phyloP scores from a whole-genome alignment of 163 green algal species.

The Scenedesmus sp. region DNA sequence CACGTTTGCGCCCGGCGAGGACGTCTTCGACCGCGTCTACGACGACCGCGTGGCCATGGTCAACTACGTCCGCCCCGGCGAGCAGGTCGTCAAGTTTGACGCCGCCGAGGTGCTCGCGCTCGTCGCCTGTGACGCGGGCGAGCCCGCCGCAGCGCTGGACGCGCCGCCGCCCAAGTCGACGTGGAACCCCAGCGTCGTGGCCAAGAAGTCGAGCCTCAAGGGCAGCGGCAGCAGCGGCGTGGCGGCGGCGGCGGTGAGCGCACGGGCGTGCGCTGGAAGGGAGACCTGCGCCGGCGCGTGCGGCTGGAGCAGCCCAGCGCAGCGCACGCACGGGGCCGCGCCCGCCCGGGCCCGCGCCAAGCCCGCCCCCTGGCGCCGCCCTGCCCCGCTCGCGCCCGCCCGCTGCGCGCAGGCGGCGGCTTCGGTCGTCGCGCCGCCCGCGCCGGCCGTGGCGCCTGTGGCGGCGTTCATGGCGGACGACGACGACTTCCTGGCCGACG shows the following conservation, averaged over 20 bases:
- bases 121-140: neutral
- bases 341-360: too few relatives aligned
- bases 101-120: neutral
- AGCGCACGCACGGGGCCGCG: too few relatives aligned
- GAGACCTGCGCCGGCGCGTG: neutral
- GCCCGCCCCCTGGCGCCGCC: too few relatives aligned
- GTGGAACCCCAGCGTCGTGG: neutral
- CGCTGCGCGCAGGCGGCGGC: too few relatives aligned
- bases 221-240: neutral
- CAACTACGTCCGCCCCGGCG: neutral
- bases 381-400: too few relatives aligned
- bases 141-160: neutral
- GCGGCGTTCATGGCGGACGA: too few relatives aligned
- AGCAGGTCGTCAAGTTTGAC: slow-evolving; percentile 13
- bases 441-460: too few relatives aligned
- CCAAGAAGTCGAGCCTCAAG: slow-evolving; percentile 1
- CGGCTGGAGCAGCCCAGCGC: neutral
- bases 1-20: neutral
- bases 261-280: neutral
- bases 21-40: slow-evolving; percentile 7
- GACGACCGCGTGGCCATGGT: neutral
- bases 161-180: too few relatives aligned
- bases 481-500: too few relatives aligned
- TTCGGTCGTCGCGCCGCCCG: too few relatives aligned
- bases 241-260: neutral